Conservation (phyloP, 2,329 filamentous ascomycete species). For the Pyrenochaeta sp. region DNA sequence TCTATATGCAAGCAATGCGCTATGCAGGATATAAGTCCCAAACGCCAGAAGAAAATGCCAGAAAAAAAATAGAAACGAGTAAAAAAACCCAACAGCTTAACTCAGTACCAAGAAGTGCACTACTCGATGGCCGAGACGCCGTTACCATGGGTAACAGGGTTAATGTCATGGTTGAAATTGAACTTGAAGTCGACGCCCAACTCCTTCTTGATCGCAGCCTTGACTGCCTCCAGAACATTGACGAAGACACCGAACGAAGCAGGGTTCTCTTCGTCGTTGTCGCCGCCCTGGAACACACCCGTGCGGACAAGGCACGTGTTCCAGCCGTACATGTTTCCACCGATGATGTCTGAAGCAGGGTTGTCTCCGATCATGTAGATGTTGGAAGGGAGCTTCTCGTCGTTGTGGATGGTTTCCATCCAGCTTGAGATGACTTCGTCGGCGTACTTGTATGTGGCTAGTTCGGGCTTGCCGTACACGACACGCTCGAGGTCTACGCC, state of each 20-base stretch:
- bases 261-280: conserved; percentile 79
- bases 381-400: conserved; percentile 72
- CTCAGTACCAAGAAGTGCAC: background rate
- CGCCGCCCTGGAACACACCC: conserved; percentile 79
- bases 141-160: conserved; percentile 68
- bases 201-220: conserved; percentile 72
- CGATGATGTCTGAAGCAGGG: conserved; percentile 76
- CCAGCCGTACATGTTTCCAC: conserved; percentile 83
- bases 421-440: conserved; percentile 75
- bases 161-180: conserved; percentile 75
- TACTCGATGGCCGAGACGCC: conserved; percentile 64
- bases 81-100: background rate
- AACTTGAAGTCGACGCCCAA: conserved; percentile 78
- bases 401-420: conserved; percentile 80
- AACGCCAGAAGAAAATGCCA: background rate
- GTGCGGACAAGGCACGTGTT: conserved; percentile 82
- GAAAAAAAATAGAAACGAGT: background rate
- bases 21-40: background rate
- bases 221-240: conserved; percentile 76
- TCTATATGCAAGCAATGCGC: background rate
- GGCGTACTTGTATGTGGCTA: conserved; percentile 81
- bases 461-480: conserved; percentile 78
- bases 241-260: conserved; percentile 79
- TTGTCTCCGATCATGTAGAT: conserved; percentile 83
- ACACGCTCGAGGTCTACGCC: conserved; percentile 77